Evolutionary conservation across 306 rosid species (phyloP).

Genomic region (Dryas drummondii): DNA sequence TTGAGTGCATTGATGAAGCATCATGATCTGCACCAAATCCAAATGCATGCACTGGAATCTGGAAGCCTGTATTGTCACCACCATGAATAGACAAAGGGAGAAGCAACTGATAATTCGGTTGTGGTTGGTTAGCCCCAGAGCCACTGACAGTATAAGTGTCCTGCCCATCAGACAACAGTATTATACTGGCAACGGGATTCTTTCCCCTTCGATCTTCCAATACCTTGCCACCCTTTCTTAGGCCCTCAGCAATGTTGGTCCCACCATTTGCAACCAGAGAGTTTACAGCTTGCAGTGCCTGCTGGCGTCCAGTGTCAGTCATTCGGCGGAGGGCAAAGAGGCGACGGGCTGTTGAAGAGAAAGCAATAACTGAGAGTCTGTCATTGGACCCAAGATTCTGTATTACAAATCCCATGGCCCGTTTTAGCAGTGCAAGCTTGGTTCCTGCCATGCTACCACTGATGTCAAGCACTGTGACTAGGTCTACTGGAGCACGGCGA

Average conservation of each 20-base stretch:
- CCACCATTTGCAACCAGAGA: slow-evolving; percentile 98
- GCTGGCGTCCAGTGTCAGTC: slow-evolving; percentile 83
- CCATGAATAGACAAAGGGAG: slow-evolving; percentile 70
- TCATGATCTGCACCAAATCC: slow-evolving; percentile 97
- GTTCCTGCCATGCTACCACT: slow-evolving; percentile 99
- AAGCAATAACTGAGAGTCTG: slow-evolving; percentile 90
- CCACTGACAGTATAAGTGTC: slow-evolving; percentile 78
- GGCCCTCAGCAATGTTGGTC: slow-evolving; percentile 94
- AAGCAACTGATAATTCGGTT: slow-evolving; percentile 75
- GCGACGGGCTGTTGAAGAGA: slow-evolving; percentile 97
- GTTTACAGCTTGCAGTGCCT: slow-evolving; percentile 92
- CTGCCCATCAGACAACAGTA: slow-evolving; percentile 91
- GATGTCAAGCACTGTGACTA: slow-evolving; percentile 90
- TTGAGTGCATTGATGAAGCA: slow-evolving; percentile 90
- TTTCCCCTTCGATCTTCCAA: slow-evolving; percentile 90
- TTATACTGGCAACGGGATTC: slow-evolving; percentile 83
- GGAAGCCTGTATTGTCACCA: slow-evolving; percentile 65
- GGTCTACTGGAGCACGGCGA: slow-evolving; percentile 87
- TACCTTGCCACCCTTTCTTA: slow-evolving; percentile 87
- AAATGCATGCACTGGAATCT: slow-evolving; percentile 89
- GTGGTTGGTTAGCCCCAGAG: slow-evolving; percentile 60
- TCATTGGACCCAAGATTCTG: slow-evolving; percentile 90
- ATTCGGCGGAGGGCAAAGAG: slow-evolving; percentile 79
- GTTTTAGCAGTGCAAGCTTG: slow-evolving; percentile 85
- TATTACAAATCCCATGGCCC: slow-evolving; percentile 98